Percentiles rank a stretch among this genome's conserved stretches.
Conservation (phyloP, 2,329 filamentous ascomycete species). For the Neofusicoccum parvum region DNA sequence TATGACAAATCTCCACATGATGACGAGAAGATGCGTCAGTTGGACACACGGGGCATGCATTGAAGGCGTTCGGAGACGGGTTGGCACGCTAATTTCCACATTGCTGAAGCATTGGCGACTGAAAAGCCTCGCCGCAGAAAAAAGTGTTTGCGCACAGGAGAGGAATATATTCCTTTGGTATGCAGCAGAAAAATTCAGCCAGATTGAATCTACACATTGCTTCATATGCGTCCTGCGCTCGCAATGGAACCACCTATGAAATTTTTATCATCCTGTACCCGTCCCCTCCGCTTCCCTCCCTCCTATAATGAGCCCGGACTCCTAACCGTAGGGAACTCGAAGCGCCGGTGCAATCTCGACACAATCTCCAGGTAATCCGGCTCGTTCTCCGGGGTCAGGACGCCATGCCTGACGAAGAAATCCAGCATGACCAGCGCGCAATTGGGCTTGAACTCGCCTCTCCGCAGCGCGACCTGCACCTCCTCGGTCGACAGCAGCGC, state of each 20-base stretch:
- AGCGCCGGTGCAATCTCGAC: conserved; percentile 71
- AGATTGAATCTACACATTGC: background rate
- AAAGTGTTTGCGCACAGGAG: background rate
- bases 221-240: conserved; percentile 30
- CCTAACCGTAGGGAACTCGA: conserved; percentile 69
- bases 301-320: conserved; percentile 32
- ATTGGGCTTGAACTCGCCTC: conserved; percentile 88
- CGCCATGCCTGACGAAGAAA: conserved; percentile 84
- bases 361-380: conserved; percentile 75
- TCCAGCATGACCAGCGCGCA: conserved; percentile 83
- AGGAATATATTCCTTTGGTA: background rate
- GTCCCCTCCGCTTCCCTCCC: conserved; percentile 24
- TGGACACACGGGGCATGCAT: conserved; percentile 13
- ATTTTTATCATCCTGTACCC: conserved; percentile 26
- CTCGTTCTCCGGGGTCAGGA: conserved; percentile 79
- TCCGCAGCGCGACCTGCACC: conserved; percentile 67
- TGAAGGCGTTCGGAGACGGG: conserved; percentile 19
- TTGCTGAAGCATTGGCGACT: conserved; percentile 10
- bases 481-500: conserved; percentile 76
- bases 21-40: background rate
- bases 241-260: conserved; percentile 24
- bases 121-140: background rate
- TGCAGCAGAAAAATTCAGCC: conserved; percentile 16
- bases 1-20: background rate
- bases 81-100: background rate